A percentile compares a stretch with the other conserved stretches of the same genome.
Conservation (phyloP, 208 protist genomes). For the Histomonas meleagridis region DNA sequence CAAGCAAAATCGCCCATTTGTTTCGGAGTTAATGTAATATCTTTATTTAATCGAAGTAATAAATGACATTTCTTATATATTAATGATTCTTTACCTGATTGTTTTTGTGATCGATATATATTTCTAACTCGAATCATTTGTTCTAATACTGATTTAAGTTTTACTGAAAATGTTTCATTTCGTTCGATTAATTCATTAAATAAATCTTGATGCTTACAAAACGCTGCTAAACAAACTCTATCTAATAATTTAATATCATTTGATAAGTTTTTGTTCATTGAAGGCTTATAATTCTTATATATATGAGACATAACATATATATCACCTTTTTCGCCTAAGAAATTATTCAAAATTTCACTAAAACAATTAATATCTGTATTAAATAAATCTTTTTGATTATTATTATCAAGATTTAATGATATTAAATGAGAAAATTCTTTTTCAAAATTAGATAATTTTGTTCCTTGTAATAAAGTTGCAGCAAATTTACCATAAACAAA, state of each 20-base stretch:
- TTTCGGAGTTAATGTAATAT: neutral
- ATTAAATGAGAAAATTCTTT: neutral
- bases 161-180: neutral
- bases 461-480: neutral
- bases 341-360: neutral
- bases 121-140: slow-evolving; percentile 23
- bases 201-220: neutral
- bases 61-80: too few relatives aligned
- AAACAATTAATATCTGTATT: too few relatives aligned
- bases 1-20: neutral
- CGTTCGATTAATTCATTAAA: neutral
- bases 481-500: neutral
- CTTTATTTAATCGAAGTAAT: neutral
- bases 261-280: neutral
- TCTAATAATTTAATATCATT: neutral
- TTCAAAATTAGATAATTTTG: slow-evolving; percentile 14
- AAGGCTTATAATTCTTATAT: slow-evolving; percentile 9
- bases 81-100: too few relatives aligned
- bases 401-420: neutral
- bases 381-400: neutral
- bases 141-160: neutral
- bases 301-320: neutral
- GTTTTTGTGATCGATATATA: neutral
- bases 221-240: neutral
- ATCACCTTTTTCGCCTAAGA: neutral